These are phyloP conservation scores for Fragaria iinumae DNA, from an alignment of 306 rosid species.

Conservation along the genomic window DNA sequence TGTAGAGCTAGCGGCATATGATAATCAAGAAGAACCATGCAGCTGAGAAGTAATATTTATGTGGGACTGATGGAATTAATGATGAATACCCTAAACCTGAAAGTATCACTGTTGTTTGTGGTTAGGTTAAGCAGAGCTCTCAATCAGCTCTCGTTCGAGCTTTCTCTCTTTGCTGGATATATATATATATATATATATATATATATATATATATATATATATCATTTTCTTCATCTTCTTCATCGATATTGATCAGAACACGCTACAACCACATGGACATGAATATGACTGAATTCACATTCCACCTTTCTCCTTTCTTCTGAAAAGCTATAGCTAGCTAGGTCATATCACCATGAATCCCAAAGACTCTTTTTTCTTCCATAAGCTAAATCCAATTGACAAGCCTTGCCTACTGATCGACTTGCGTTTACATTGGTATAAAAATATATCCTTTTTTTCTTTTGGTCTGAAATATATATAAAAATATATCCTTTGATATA, in stretches of 20 bases:
- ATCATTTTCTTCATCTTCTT: background rate
- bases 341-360: conserved; percentile 7
- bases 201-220: background rate
- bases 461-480: too few species aligned
- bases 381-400: background rate
- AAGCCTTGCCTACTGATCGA: background rate
- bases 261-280: conserved; percentile 7
- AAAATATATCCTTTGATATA: too few species aligned
- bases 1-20: background rate
- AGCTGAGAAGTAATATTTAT: conserved; percentile 5
- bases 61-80: conserved; percentile 4
- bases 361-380: background rate
- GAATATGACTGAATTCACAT: conserved; percentile 14
- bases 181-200: background rate
- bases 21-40: background rate
- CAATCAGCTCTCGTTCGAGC: background rate
- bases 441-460: background rate
- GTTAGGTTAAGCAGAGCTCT: background rate
- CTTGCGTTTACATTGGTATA: background rate
- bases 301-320: background rate
- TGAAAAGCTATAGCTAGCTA: background rate
- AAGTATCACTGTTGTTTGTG: background rate
- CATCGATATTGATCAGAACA: background rate
- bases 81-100: background rate
- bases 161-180: background rate